A percentile compares a stretch with the other conserved stretches of the same genome.
Evolutionary conservation across 306 rosid genomes (phyloP).

Genomic region (Rosa chinensis): DNA sequence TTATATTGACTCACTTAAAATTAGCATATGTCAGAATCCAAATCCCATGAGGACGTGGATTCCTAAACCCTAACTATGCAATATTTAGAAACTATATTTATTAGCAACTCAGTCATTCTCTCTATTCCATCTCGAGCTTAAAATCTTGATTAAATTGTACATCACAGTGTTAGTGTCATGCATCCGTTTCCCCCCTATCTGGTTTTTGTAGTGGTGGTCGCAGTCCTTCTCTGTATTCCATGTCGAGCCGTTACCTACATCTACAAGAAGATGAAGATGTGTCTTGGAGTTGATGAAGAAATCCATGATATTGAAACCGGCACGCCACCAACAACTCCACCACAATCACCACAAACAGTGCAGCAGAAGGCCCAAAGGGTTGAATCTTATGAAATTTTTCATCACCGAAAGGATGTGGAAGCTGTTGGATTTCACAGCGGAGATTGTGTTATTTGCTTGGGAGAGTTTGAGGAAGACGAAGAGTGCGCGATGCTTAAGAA

Average conservation of each 20-base stretch:
- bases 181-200: too few species aligned
- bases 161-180: background rate
- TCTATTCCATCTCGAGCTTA: too few species aligned
- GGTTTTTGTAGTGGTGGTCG: background rate
- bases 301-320: background rate
- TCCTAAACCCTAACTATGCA: background rate
- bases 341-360: background rate
- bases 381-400: background rate
- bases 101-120: too few species aligned
- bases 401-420: background rate
- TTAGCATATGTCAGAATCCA: too few species aligned
- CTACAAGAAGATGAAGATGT: background rate
- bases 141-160: background rate
- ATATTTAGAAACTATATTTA: background rate
- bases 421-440: background rate
- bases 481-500: background rate
- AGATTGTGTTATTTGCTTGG: background rate
- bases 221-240: too few species aligned
- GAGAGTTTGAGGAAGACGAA: background rate
- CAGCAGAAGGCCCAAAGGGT: background rate
- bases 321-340: background rate
- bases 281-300: background rate
- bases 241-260: too few species aligned
- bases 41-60: too few species aligned
- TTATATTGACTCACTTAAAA: too few species aligned